Evolutionary conservation across 768 basidiomycete species (phyloP), one percentile per base, ranked within the genome.

Genomic region (Leccinum subtestaceum): DNA sequence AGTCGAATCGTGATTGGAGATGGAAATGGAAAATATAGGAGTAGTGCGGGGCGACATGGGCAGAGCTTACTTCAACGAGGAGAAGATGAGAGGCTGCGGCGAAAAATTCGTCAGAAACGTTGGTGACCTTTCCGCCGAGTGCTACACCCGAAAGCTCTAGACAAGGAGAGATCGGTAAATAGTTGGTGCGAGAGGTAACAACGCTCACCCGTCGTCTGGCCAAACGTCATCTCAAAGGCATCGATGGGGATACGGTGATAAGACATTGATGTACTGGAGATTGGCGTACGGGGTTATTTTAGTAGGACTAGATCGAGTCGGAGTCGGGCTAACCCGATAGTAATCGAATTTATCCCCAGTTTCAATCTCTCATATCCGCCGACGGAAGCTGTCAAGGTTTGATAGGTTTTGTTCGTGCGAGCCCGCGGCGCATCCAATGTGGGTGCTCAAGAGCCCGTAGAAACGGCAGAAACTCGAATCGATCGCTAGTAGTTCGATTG

Each of bases 21-120:
- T 15, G 27, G 7, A 15, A 40, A 46, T 3, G 7, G 17, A 3
- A 12, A 15, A 8, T 0, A 21, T 12, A 46, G 5, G 6, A 13
- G 17, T 17, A 38, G 38, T 23, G 19, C 11, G 45, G 45, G 21
- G 12, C 19, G 21, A 46, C 21, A 46, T 46, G 3, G 19, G 15
- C 29, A 50, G 17, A 19, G 43, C 82, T 66, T 61, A 93, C 95
- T 75, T 88, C 86, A 46, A 91, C 88, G 52, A 90, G 81, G 55
- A 99, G 80, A 25, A 99, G 78, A 75, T 96, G 86, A 62, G 75
- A 81, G 0, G 91, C 94, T 65, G 88, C 84, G 10, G 93, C 94
- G 68, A 99, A 99, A 80, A 98, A 99, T 63, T 99, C 94, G 72
- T 99, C 97, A 2, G 95, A 97, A 49, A 91, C 86, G 2, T 82